These are phyloP conservation scores for Solanum medicagineum DNA, from an alignment of 257 asterid species.

Conservation along the genomic window DNA sequence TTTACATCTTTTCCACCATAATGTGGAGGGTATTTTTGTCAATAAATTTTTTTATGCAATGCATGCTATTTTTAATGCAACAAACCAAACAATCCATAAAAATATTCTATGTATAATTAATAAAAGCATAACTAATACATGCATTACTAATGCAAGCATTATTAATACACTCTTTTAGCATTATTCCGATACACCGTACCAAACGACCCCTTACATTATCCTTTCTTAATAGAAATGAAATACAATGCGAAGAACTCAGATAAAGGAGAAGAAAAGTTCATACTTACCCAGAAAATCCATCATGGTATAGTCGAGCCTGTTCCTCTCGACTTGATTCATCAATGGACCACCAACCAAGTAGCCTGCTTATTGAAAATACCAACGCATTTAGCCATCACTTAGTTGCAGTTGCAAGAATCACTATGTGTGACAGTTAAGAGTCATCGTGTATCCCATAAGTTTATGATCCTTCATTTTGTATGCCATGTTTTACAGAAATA, in stretches of 20 bases:
- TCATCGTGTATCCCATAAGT: neutral
- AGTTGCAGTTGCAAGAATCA: neutral
- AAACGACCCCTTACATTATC: neutral
- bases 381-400: neutral
- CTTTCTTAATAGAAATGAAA: neutral
- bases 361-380: slow-evolving; percentile 32
- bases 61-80: too few relatives aligned
- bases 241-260: neutral
- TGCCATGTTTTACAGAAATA: neutral
- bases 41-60: too few relatives aligned
- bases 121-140: too few relatives aligned
- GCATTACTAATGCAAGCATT: too few relatives aligned
- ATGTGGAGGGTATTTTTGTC: too few relatives aligned
- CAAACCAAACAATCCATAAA: too few relatives aligned
- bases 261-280: neutral
- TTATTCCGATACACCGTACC: too few relatives aligned
- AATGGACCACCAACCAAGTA: slow-evolving; percentile 99
- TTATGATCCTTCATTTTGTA: neutral
- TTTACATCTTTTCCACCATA: too few relatives aligned
- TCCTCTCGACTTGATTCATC: slow-evolving; percentile 97
- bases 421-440: neutral
- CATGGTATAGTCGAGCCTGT: slow-evolving; percentile 67
- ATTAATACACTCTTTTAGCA: too few relatives aligned
- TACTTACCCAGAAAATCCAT: slow-evolving; percentile 67
- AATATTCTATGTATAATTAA: too few relatives aligned